Conservation (phyloP, 352 stramenopile species). For the Pythium rishiriense region DNA sequence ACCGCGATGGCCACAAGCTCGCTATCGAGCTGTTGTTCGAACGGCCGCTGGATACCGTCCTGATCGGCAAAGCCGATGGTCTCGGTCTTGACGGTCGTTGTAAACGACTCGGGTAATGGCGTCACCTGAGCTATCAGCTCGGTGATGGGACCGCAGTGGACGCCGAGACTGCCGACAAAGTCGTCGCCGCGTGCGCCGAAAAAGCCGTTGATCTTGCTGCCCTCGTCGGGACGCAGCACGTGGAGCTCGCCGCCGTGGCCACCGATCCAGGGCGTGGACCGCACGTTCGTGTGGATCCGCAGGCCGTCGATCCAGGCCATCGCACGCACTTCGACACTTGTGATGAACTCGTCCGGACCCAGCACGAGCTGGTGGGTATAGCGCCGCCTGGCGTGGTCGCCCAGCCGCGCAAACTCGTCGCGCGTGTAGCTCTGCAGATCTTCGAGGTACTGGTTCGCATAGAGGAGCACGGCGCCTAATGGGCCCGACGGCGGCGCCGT, state of each 20-base stretch:
- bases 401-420: conserved; percentile 22
- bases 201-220: conserved; percentile 49
- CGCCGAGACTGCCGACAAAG: conserved; percentile 50
- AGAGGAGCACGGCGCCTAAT: conserved; percentile 49
- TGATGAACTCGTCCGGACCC: conserved; percentile 44
- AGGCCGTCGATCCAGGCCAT: conserved; percentile 70
- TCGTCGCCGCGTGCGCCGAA: conserved; percentile 50
- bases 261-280: conserved; percentile 59
- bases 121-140: neutral
- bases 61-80: conserved; percentile 45
- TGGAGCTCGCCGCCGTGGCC: conserved; percentile 52
- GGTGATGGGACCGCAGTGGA: conserved; percentile 33
- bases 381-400: conserved; percentile 24
- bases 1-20: conserved; percentile 49
- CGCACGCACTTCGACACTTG: conserved; percentile 48
- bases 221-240: conserved; percentile 38
- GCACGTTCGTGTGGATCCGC: conserved; percentile 62
- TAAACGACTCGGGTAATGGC: neutral
- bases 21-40: conserved; percentile 16
- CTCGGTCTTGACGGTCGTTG: conserved; percentile 9
- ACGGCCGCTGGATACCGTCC: conserved; percentile 44
- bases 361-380: conserved; percentile 51
- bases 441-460: conserved; percentile 45
- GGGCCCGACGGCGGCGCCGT: conserved; percentile 12
- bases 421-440: conserved; percentile 42